Evolutionary conservation across 1,139 yeast species (phyloP).

Genomic region (Yamadazyma atlantica): DNA sequence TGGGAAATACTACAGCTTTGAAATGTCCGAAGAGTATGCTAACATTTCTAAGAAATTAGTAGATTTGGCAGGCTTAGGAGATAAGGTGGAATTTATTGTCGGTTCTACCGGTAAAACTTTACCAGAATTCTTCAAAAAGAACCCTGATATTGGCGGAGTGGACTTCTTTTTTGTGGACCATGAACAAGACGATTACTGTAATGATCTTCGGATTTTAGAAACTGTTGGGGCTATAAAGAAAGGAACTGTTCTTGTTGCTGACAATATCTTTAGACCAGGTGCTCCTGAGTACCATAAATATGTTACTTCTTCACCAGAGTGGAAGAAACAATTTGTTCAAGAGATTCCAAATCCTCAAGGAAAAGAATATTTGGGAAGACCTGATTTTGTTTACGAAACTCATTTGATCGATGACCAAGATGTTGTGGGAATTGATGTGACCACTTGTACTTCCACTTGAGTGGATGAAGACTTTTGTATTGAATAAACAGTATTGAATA

Average conservation of each 20-base stretch:
- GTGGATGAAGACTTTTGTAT: not conserved
- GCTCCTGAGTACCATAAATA: conserved; percentile 42
- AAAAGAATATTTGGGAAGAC: not conserved
- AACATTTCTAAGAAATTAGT: conserved; percentile 29
- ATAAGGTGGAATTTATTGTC: conserved; percentile 30
- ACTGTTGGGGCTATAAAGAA: conserved; percentile 37
- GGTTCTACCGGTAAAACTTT: conserved; percentile 37
- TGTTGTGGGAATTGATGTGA: not conserved
- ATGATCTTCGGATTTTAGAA: conserved; percentile 45
- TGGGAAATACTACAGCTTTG: conserved; percentile 40
- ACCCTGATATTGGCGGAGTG: conserved; percentile 11
- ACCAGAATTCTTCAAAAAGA: conserved; percentile 18
- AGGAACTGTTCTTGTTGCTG: conserved; percentile 42
- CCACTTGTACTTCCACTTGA: not conserved
- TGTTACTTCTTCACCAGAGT: not conserved
- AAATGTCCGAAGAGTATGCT: conserved; percentile 33
- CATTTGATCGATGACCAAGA: not conserved
- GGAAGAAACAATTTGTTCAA: not conserved
- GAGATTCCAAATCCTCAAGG: too few relatives aligned
- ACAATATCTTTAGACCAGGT: conserved; percentile 36
- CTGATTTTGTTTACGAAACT: not conserved
- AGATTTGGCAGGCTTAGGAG: conserved; percentile 36
- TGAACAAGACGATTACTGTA: conserved; percentile 35
- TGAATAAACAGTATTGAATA: too few relatives aligned
- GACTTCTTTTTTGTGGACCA: conserved; percentile 47